Conservation (phyloP, 2,329 filamentous ascomycete genomes). For the Coniella vitis region DNA sequence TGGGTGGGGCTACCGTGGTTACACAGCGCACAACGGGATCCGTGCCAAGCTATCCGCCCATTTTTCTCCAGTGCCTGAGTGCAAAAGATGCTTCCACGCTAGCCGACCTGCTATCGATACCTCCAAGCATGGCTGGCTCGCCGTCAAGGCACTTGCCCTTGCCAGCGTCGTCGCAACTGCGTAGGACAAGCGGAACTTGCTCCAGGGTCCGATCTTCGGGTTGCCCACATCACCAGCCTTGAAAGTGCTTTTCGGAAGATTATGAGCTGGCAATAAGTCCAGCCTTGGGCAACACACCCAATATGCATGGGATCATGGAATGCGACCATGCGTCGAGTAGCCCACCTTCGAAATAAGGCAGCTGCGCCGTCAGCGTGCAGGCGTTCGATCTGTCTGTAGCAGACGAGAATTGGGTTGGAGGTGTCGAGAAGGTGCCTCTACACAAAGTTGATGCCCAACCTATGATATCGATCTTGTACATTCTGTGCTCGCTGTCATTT, state of each 20-base stretch:
- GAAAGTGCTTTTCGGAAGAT: too few species aligned
- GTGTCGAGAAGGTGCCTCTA: too few species aligned
- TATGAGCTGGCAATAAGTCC: neutral
- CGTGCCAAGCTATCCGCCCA: neutral
- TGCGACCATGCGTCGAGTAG: too few species aligned
- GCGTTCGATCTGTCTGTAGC: neutral
- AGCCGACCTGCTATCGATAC: too few species aligned
- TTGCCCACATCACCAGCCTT: neutral
- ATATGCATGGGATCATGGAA: neutral
- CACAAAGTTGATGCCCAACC: constrained; percentile 14
- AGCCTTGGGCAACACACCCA: neutral
- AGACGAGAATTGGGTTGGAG: constrained; percentile 1
- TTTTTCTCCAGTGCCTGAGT: too few species aligned
- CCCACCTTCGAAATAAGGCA: too few species aligned
- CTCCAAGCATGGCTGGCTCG: too few species aligned
- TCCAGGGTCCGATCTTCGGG: neutral
- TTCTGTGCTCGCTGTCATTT: constrained; percentile 5
- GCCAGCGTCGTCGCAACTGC: too few species aligned
- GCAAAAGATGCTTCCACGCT: too few species aligned
- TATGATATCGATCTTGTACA: neutral
- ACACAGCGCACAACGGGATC: neutral
- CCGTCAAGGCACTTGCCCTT: too few species aligned
- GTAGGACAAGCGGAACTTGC: neutral
- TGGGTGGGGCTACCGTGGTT: neutral
- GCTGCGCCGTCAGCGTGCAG: too few species aligned